These are phyloP conservation scores for Neofusicoccum kwambonambiense DNA, from an alignment of 2,329 filamentous ascomycete species.

Conservation along the genomic window DNA sequence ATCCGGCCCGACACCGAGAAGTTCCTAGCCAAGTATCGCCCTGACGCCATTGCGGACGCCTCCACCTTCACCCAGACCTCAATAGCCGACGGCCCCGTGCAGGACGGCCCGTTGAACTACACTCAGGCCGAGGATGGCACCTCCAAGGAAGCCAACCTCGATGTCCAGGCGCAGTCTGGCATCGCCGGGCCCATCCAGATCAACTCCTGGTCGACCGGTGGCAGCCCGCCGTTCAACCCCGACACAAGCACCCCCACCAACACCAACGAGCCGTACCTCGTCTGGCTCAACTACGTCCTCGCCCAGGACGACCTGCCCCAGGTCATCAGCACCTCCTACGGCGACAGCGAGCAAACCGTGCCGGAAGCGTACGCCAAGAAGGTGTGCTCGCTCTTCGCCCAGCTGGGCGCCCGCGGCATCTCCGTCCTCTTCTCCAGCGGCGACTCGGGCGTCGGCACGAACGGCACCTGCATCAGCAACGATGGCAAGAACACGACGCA, in stretches of 20 bases:
- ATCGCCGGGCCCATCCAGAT: constrained; percentile 56
- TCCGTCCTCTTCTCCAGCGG: constrained; percentile 51
- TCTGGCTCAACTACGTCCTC: constrained; percentile 62
- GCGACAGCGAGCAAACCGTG: constrained; percentile 64
- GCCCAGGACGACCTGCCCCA: constrained; percentile 58
- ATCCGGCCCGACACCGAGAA: constrained; percentile 55
- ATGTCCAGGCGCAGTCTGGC: constrained; percentile 60
- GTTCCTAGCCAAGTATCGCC: constrained; percentile 51
- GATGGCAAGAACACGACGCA: constrained; percentile 35
- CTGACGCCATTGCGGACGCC: constrained; percentile 46
- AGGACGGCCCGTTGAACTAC: constrained; percentile 18
- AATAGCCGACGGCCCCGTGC: constrained; percentile 25
- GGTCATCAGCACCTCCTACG: constrained; percentile 66
- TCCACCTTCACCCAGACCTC: constrained; percentile 45
- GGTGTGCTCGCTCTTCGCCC: constrained; percentile 63
- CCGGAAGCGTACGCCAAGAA: constrained; percentile 60
- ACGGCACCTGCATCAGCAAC: constrained; percentile 29
- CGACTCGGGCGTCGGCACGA: constrained; percentile 44
- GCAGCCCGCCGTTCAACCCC: constrained; percentile 51
- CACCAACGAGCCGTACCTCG: constrained; percentile 51
- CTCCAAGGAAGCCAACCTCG: constrained; percentile 59
- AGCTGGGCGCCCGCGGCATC: constrained; percentile 47
- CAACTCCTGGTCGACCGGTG: constrained; percentile 60
- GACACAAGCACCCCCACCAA: constrained; percentile 29
- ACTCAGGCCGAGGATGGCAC: background rate